phyloP scores from a whole-genome alignment of 83 land plant species.

The Picea abies region DNA sequence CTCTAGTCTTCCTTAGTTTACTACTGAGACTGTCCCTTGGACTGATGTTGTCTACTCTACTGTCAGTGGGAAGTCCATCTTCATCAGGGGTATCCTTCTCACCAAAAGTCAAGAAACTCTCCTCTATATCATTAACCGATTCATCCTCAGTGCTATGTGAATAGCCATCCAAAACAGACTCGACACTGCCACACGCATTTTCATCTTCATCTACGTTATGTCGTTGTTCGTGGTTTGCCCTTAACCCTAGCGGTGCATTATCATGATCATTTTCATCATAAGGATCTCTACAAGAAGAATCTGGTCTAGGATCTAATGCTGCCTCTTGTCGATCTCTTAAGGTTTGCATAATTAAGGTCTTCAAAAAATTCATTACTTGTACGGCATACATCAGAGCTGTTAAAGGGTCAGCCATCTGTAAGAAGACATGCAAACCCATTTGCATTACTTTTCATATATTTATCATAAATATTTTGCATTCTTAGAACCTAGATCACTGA shows the following conservation, averaged over 20 bases:
- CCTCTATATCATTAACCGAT: slow-evolving; percentile 9
- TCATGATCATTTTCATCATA: slow-evolving; percentile 61
- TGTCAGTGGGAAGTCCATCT: background rate
- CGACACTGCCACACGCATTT: slow-evolving; percentile 21
- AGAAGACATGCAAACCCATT: background rate
- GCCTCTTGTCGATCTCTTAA: slow-evolving; percentile 56
- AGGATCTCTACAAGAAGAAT: slow-evolving; percentile 26
- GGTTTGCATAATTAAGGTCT: slow-evolving; percentile 48
- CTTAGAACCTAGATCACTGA: background rate
- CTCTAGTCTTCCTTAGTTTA: background rate
- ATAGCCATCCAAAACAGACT: slow-evolving; percentile 31
- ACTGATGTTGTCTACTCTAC: slow-evolving; percentile 15
- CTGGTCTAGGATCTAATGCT: slow-evolving; percentile 20
- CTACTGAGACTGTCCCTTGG: background rate
- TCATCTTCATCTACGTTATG: slow-evolving; percentile 21
- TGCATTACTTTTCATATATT: background rate
- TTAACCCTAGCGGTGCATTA: slow-evolving; percentile 20
- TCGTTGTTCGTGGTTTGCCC: background rate
- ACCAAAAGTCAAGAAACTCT: slow-evolving; percentile 10
- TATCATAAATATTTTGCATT: background rate
- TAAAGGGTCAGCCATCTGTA: slow-evolving; percentile 75
- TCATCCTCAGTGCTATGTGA: slow-evolving; percentile 13
- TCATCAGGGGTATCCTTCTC: slow-evolving; percentile 23
- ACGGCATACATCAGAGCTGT: slow-evolving; percentile 85
- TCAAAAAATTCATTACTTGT: slow-evolving; percentile 82